Percentiles rank a stretch among this genome's conserved stretches.
phyloP scores from a whole-genome alignment of 2,329 filamentous ascomycete species.

The Stemphylium beticola region DNA sequence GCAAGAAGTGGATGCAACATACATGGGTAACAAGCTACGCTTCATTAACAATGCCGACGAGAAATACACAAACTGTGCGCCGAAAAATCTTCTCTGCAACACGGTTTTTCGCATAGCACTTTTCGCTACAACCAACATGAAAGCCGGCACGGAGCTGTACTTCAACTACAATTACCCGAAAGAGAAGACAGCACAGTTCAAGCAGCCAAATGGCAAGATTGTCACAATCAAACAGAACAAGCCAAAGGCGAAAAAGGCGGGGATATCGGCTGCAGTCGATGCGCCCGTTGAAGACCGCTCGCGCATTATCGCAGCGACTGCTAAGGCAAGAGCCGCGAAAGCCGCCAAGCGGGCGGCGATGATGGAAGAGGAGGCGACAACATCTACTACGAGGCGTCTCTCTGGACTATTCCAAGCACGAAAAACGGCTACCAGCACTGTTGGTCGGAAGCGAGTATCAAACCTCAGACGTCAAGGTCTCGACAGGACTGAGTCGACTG shows the following conservation, averaged over 20 bases:
- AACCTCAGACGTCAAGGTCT: neutral
- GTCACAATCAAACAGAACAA: conserved; percentile 19
- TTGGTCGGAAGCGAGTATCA: neutral
- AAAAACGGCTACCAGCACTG: conserved; percentile 8
- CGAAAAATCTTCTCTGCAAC: conserved; percentile 74
- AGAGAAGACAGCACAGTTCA: conserved; percentile 30
- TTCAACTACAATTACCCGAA: conserved; percentile 72
- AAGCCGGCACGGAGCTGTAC: conserved; percentile 76
- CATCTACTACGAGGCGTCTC: neutral
- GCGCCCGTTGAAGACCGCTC: conserved; percentile 1
- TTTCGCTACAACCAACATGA: conserved; percentile 69
- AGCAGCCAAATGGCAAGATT: conserved; percentile 24
- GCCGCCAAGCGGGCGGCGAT: conserved; percentile 16
- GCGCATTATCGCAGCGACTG: conserved; percentile 2
- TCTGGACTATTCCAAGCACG: conserved; percentile 11
- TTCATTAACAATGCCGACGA: conserved; percentile 79
- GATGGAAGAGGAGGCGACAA: conserved; percentile 5
- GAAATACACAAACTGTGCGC: conserved; percentile 65
- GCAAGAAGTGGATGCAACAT: conserved; percentile 71
- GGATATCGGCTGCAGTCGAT: neutral
- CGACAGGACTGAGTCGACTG: neutral
- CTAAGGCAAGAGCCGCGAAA: conserved; percentile 23
- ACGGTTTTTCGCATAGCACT: conserved; percentile 77
- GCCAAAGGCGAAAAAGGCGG: conserved; percentile 10
- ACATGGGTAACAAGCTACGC: conserved; percentile 78